Conservation (phyloP, 2,329 filamentous ascomycete genomes). For the Monosporascus sp. region DNA sequence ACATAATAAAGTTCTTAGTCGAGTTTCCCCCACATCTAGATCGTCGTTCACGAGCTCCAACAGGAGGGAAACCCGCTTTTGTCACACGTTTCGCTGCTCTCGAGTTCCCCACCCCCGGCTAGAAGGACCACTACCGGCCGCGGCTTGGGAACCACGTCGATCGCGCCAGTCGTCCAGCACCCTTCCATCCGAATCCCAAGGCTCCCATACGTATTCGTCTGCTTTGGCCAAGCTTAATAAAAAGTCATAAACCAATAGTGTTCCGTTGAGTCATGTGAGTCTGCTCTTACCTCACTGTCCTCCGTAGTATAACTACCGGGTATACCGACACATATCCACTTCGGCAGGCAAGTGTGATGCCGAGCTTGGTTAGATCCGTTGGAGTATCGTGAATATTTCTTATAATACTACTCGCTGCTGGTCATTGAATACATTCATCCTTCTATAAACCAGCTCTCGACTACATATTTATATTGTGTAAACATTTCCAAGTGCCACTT, state of each 20-base stretch:
- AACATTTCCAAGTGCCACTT: not conserved
- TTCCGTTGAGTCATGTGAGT: no score
- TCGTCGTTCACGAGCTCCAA: no score
- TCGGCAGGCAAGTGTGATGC: no score
- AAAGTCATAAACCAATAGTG: not conserved
- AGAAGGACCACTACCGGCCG: not conserved
- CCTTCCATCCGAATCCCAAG: slow-evolving; percentile 23
- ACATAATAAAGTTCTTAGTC: not conserved
- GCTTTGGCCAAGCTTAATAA: not conserved
- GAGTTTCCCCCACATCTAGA: not conserved
- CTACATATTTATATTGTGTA: not conserved
- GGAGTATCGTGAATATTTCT: not conserved
- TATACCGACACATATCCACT: no score
- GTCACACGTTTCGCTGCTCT: not conserved
- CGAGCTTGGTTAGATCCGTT: no score
- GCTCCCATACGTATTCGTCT: slow-evolving; percentile 1
- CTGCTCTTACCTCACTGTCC: no score
- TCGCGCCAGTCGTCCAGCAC: slow-evolving; percentile 21
- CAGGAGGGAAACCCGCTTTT: not conserved
- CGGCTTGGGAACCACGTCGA: slow-evolving; percentile 5
- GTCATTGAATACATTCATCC: not conserved
- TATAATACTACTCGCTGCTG: not conserved
- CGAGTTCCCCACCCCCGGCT: not conserved
- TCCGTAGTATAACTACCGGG: no score
- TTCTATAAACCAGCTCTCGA: not conserved